Base-by-base conservation (phyloP, 345 rosid species). In the Noccaea bulbosa region DNA sequence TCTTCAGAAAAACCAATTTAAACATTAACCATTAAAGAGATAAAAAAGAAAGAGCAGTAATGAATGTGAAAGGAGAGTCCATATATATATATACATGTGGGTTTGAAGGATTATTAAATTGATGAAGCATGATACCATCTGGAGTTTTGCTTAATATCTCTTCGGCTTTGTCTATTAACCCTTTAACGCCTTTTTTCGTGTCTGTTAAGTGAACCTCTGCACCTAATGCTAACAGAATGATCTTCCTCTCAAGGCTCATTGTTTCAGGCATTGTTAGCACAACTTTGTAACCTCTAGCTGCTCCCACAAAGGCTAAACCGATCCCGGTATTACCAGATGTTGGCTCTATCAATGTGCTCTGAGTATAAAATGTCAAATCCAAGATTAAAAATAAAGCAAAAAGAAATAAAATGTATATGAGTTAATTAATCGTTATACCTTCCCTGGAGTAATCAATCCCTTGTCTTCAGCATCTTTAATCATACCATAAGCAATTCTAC, bases 281-380 rank as follows among this genome's bases (percentile, higher is more conserved):
- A 50, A 85, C 77, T 76, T 73, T 88, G 82, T 87, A 90, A 39
- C 91, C 91, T 73, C 70, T 85, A 15, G 80, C 73, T 41, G 96
- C 95, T 6, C 88, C 92, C 24, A 90, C 70, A 40, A 71, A 81
- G 2, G 93, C 96, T 71, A 92, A 39, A 37, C 90, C 93, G 33
- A 89, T 92, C 70, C 97, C 93, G 0, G 93, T 87, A 78, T 90
- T 88, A 10, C 98, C 95, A 51, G 93, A 65, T 2, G 95, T 92
- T 2, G 77, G 62, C 78, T 89, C 93, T 16, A 84, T 67, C 20
- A 80, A 72, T 20, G 81, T 67, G 37, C 88, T 85, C 93, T 88
- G 40, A 54, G 33, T 49, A 27, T 27, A 27, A 27, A 27, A 20
- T 20, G 22, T 34, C 59, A 50, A 27, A 27, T 27, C 64, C 44